Evolutionary conservation across 192 early-diverging fungal species (phyloP), one percentile per base, ranked within the genome.

Genomic region (Pecoramyces ruminantium): DNA sequence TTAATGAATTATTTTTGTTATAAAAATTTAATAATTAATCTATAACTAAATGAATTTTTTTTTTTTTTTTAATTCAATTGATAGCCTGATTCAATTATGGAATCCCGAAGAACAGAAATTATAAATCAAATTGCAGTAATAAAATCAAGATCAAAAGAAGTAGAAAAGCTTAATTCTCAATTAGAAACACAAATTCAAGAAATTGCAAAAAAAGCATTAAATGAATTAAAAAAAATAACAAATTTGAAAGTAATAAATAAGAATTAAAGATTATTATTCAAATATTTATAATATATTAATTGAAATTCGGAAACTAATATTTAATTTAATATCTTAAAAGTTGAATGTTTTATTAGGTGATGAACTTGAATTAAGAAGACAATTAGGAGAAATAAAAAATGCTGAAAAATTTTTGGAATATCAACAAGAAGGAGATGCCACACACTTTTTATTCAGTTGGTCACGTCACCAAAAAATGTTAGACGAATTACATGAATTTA

Each of bases 351-450:
- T 91, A n/a, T 83, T 83, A 28, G 88, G 89, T 42, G 90, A 91
- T 81, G 89, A 91, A 81, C 80, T 86, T 28, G 90, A 91, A 77
- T 83, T 91, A 27, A 82, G 83, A 38, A 83, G 90, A 5, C 90
- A 91, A 77, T 29, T 87, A 21, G 84, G 78, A 40, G 90, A 91
- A 83, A 88, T 90, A 30, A 86, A 86, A 17, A 84, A 86, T 16
- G 78, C 91, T n/a, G 90, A 91, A 81, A 84, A 86, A 16, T 91
- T 91, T 78, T 58, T 91, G 58, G 79, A 81, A 29, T 91, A 91
- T 82, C 87, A 87, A 80, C 86, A 89, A 81, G 78, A 83, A 77
- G 90, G 90, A 39, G 89, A 90, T 81, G 86, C 89, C 1, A 91
- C 86, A 14, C 83, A 85, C 15, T 91, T 87, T 83, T 79, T 91